phyloP scores from a whole-genome alignment of 192 early-diverging fungal genomes.

The Backusella tarrabulga region DNA sequence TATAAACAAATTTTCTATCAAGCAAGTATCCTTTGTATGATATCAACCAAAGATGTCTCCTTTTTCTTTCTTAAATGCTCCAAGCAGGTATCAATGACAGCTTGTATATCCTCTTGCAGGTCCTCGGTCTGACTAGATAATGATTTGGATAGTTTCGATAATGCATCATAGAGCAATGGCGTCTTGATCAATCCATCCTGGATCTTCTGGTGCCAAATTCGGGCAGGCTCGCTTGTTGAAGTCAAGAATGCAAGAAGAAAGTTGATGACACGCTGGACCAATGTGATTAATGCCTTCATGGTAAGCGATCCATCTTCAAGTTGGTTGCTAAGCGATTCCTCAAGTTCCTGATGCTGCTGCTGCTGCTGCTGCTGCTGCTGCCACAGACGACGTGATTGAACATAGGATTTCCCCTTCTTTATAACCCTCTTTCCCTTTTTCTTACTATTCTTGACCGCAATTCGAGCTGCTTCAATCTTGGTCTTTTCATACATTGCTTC shows the following conservation, averaged over 20 bases:
- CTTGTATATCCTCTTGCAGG: slow-evolving; percentile 7
- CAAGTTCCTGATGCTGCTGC: neutral
- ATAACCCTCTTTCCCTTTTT: neutral
- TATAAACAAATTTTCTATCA: neutral
- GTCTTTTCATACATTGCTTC: neutral
- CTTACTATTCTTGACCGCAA: neutral
- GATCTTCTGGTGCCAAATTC: neutral
- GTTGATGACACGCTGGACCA: slow-evolving; percentile 6
- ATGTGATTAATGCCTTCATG: neutral
- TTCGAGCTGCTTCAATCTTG: neutral
- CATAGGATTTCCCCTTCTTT: neutral
- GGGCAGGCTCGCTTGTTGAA: neutral
- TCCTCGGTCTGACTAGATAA: neutral
- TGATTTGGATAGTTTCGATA: neutral
- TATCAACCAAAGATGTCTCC: neutral
- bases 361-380: neutral
- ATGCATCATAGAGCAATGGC: slow-evolving; percentile 11
- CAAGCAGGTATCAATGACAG: slow-evolving; percentile 8
- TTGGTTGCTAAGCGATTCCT: neutral
- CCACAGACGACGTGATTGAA: neutral
- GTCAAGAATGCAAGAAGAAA: neutral
- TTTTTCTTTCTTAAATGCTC: slow-evolving; percentile 2
- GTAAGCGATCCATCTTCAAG: neutral
- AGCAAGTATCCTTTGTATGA: neutral
- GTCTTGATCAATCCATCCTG: neutral